Evolutionary conservation across 108 stramenopile species (phyloP).

Genomic region (Chaetoceros tenuissimus): DNA sequence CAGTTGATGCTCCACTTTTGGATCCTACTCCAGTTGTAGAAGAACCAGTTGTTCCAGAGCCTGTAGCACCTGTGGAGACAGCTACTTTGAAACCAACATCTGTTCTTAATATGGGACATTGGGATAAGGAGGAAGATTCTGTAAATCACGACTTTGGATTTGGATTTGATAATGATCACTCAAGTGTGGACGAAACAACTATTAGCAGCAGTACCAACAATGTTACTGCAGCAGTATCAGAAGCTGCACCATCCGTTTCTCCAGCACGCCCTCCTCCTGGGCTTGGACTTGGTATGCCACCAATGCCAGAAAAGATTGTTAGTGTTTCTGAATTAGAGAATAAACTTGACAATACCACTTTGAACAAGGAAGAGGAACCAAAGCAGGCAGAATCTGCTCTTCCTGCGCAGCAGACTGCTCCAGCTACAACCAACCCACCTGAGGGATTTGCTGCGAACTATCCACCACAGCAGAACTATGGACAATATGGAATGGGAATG

Average conservation of each 20-base stretch:
- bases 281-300: conserved; percentile 73
- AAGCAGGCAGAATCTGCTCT: background rate
- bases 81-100: conserved; percentile 30
- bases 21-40: conserved; percentile 4
- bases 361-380: conserved; percentile 22
- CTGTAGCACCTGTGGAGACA: conserved; percentile 8
- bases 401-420: conserved; percentile 7
- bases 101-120: conserved; percentile 83
- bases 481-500: conserved; percentile 56
- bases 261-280: conserved; percentile 83
- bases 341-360: conserved; percentile 53
- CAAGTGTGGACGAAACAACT: conserved; percentile 3
- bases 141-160: conserved; percentile 79
- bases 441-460: conserved; percentile 6
- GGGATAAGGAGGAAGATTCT: conserved; percentile 68
- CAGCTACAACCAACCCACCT: conserved; percentile 28
- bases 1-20: conserved; percentile 6
- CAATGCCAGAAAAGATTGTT: conserved; percentile 75
- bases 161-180: conserved; percentile 41
- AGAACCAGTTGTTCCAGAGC: conserved; percentile 3
- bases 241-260: conserved; percentile 23
- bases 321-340: conserved; percentile 78
- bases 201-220: conserved; percentile 1
- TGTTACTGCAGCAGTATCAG: conserved; percentile 13
- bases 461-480: conserved; percentile 35